Base-by-base conservation (phyloP, 2,329 filamentous ascomycete species). In the Penicillium occitanis region DNA sequence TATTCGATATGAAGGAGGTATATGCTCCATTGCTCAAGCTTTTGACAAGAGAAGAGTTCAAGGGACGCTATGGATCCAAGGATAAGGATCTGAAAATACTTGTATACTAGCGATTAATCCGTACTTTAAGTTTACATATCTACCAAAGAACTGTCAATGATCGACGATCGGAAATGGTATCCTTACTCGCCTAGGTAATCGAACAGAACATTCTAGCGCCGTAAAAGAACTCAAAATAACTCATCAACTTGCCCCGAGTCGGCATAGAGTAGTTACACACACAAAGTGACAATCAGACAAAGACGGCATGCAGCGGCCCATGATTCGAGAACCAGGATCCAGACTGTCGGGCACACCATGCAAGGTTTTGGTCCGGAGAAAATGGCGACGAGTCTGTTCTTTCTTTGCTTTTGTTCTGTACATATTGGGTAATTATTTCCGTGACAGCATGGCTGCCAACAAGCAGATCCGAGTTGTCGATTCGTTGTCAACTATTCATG, bases 1-100 rank as follows among this genome's bases (percentile, higher is more conserved):
- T 99, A 69, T 87, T 97, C 77, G 95, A 98, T 74, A 97, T 98
- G 92, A 92, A 91, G 77, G 95, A 99, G 68, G 92, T 92, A 0
- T 90, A 93, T 81, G 84, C 93, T 73, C 91, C 92, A 6, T 84
- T 98, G 58, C 86, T 92, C 55, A 86, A 87, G 68, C 87, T 96
- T 75, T 81, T 99, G 61, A 86, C 89, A 40, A 84, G 88, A 64
- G 81, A 86, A 17, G 88, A 91, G 72, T 85, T 97, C 71, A 90
- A 88, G 76, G 87, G 88, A 61, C 84, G 88, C 69, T 96, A 92
- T 73, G 82, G 78, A 37, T 75, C 74, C 28, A 84, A 84, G 63
- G 81, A 85, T 66, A 84, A 87, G 71, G 84, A 83, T 71, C 75
- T 84, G 51, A 78, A 83, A 66, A 77, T 81, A 42, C 66, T 82